Evolutionary conservation across 139 green algal genomes (phyloP).

Genomic region (Yamagishiella unicocca): DNA sequence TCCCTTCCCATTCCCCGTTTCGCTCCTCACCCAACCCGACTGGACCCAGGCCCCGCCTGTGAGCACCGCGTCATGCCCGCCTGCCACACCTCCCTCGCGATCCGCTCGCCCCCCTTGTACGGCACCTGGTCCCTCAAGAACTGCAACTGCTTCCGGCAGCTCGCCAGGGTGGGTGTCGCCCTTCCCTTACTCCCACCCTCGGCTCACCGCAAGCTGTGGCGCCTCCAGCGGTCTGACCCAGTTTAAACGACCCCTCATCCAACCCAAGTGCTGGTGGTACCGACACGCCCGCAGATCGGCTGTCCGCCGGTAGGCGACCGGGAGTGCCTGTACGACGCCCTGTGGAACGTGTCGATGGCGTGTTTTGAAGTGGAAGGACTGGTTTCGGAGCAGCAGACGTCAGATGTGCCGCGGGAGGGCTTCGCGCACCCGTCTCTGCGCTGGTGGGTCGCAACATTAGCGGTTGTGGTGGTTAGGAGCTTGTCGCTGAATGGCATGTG

Average conservation of each 20-base stretch:
- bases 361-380: not conserved
- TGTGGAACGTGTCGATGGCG: not conserved
- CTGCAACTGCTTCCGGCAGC: constrained; percentile 24
- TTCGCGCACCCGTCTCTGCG: not conserved
- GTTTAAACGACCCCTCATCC: too few species aligned
- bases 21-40: not conserved
- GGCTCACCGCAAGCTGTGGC: too few species aligned
- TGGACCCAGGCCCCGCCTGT: constrained; percentile 23
- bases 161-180: not conserved
- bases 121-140: constrained; percentile 32
- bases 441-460: constrained; percentile 10
- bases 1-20: too few species aligned
- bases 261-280: not conserved
- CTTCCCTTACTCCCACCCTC: too few species aligned
- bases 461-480: too few species aligned
- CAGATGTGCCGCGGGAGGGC: not conserved
- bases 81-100: constrained; percentile 1
- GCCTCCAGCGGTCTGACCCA: too few species aligned
- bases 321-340: not conserved
- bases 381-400: not conserved
- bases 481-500: too few species aligned
- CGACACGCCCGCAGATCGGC: not conserved
- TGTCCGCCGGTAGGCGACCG: not conserved
- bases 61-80: not conserved
- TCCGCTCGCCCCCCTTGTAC: not conserved